phyloP scores from a whole-genome alignment of 2,329 filamentous ascomycete species.

The Cladophialophora immunda region DNA sequence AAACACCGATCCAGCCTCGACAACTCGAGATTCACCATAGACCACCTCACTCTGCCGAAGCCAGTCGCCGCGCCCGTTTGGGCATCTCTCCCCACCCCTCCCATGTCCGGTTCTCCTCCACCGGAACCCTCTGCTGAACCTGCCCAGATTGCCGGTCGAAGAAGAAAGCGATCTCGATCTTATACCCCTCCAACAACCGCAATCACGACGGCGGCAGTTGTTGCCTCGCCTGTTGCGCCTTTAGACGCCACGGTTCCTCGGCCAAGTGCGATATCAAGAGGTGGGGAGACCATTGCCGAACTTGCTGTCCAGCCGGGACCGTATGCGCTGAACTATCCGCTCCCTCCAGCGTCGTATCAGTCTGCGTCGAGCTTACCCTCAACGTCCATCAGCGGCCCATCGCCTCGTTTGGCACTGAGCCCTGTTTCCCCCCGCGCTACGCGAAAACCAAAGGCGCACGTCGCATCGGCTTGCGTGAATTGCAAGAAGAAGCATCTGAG shows the following conservation, averaged over 20 bases:
- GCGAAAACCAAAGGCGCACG: conserved; percentile 56
- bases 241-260: conserved; percentile 34
- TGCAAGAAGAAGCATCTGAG: conserved; percentile 59
- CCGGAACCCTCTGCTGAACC: conserved; percentile 49
- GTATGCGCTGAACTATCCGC: conserved; percentile 33
- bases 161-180: conserved; percentile 46
- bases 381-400: conserved; percentile 32
- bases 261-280: conserved; percentile 30
- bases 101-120: conserved; percentile 55
- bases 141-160: conserved; percentile 47
- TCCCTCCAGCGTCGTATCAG: conserved; percentile 29
- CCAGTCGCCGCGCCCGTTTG: conserved; percentile 45
- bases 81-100: conserved; percentile 51
- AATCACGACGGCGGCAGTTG: conserved; percentile 9
- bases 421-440: conserved; percentile 49
- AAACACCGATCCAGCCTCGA: conserved; percentile 43
- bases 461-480: conserved; percentile 58
- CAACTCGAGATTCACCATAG: conserved; percentile 41
- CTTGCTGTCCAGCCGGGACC: conserved; percentile 23
- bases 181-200: conserved; percentile 43
- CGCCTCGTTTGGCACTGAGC: conserved; percentile 35
- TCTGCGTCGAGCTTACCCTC: conserved; percentile 24
- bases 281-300: conserved; percentile 30
- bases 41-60: conserved; percentile 42
- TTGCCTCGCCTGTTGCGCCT: conserved; percentile 32